Percentiles rank a stretch among this genome's conserved stretches.
Evolutionary conservation across 495 filamentous ascomycete species (phyloP).

Genomic region (Sordaria brevicollis): DNA sequence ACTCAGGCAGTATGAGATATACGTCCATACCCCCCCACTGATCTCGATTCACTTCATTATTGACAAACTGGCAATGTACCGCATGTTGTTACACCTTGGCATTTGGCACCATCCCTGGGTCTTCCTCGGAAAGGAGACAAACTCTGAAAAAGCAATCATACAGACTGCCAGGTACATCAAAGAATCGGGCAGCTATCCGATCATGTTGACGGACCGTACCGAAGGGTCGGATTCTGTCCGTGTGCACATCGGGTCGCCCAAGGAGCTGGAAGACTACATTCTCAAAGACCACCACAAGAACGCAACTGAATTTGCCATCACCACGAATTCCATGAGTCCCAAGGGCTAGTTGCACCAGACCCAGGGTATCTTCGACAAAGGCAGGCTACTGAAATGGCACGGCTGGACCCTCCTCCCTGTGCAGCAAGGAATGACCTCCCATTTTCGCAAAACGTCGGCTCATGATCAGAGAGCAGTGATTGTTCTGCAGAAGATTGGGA

Average conservation of each 20-base stretch:
- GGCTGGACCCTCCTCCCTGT: neutral
- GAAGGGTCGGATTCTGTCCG: neutral
- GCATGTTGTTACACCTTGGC: neutral
- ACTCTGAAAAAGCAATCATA: neutral
- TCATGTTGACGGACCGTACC: neutral
- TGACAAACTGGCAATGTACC: neutral
- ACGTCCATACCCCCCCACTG: neutral
- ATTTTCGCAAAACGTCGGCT: neutral
- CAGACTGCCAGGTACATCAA: neutral
- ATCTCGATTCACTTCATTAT: neutral
- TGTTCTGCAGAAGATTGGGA: neutral
- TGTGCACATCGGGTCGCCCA: neutral
- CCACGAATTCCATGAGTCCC: neutral
- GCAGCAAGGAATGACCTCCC: neutral
- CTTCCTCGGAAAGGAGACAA: neutral
- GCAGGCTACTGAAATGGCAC: neutral
- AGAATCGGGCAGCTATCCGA: neutral
- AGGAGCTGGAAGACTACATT: neutral
- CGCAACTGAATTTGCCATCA: neutral
- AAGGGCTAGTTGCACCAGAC: neutral
- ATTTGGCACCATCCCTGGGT: neutral
- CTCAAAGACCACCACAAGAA: neutral
- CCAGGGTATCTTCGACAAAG: neutral
- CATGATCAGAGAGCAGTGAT: neutral
- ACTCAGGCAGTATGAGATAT: neutral